These are phyloP conservation scores for Candida khao-thaluensis DNA, from an alignment of 805 yeast genomes.

Conservation along the genomic window DNA sequence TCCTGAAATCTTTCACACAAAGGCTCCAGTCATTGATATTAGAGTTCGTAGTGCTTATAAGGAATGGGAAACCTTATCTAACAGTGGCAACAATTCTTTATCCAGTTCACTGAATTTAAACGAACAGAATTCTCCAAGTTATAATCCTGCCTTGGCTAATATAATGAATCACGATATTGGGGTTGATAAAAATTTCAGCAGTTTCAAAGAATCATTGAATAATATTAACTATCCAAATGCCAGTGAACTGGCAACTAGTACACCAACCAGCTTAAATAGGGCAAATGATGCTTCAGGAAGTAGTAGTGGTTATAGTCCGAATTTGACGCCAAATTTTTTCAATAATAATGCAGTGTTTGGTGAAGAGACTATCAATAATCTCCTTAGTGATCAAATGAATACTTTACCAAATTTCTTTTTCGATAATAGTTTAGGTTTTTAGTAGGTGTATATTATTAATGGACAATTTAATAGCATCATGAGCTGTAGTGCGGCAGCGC, in stretches of 20 bases:
- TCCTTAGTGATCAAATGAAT: slow-evolving; percentile 25
- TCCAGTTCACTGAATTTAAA: background rate
- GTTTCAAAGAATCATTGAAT: background rate
- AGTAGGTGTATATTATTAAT: background rate
- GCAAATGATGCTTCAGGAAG: background rate
- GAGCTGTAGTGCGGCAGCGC: no score
- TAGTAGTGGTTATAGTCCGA: background rate
- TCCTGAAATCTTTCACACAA: slow-evolving; percentile 11
- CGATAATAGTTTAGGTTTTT: slow-evolving; percentile 33
- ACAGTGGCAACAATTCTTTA: background rate
- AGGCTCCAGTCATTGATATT: background rate
- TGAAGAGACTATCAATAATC: slow-evolving; percentile 23
- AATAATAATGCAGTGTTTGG: slow-evolving; percentile 17
- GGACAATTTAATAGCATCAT: no score
- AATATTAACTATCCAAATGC: background rate
- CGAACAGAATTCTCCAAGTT: slow-evolving; percentile 17
- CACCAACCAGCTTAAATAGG: background rate
- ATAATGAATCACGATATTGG: slow-evolving; percentile 16
- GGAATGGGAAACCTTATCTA: slow-evolving; percentile 9
- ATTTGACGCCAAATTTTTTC: slow-evolving; percentile 5
- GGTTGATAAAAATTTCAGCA: background rate
- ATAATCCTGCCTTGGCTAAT: slow-evolving; percentile 25
- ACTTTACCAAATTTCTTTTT: slow-evolving; percentile 39
- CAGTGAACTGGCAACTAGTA: background rate
- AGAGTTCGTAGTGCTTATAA: slow-evolving; percentile 7